Conservation (phyloP, 2,329 filamentous ascomycete genomes). For the Colletotrichum cereale region DNA sequence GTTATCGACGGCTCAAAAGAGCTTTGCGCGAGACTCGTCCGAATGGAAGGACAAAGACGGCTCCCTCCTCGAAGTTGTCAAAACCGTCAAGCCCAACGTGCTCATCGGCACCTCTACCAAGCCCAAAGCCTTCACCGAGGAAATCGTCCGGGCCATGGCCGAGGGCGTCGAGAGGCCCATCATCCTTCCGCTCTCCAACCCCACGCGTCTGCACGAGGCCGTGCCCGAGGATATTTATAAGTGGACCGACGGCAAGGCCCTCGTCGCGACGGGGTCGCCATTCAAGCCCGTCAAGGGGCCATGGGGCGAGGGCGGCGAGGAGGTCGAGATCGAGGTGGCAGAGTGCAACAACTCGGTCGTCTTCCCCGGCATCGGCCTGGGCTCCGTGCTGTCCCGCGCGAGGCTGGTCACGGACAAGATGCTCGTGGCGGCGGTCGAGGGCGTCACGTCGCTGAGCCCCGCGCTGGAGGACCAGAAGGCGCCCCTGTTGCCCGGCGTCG, state of each 20-base stretch:
- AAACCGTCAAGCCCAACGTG: conserved; percentile 81
- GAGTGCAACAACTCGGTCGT: conserved; percentile 92
- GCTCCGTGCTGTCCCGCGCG: conserved; percentile 78
- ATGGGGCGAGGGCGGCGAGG: conserved; percentile 61
- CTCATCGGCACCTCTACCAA: conserved; percentile 87
- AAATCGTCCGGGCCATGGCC: conserved; percentile 81
- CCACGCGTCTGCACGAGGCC: conserved; percentile 86
- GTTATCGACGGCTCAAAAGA: conserved; percentile 74
- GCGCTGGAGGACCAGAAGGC: conserved; percentile 72
- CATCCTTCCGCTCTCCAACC: conserved; percentile 86
- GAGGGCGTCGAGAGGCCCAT: conserved; percentile 79
- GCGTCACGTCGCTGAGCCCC: conserved; percentile 78
- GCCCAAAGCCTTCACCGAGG: conserved; percentile 80
- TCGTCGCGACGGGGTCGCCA: conserved; percentile 87
- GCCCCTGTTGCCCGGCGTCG: conserved; percentile 82
- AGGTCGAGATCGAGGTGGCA: conserved; percentile 66
- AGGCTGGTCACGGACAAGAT: conserved; percentile 79
- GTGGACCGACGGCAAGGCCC: conserved; percentile 83
- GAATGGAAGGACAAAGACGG: conserved; percentile 73
- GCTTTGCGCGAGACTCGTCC: conserved; percentile 73
- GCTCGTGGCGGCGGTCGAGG: conserved; percentile 83
- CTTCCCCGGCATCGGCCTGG: conserved; percentile 89
- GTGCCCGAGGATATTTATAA: conserved; percentile 79
- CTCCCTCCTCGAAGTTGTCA: conserved; percentile 75
- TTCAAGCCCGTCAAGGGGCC: conserved; percentile 78